phyloP scores from a whole-genome alignment of 192 early-diverging fungal genomes.

The Coemansia sp. region DNA sequence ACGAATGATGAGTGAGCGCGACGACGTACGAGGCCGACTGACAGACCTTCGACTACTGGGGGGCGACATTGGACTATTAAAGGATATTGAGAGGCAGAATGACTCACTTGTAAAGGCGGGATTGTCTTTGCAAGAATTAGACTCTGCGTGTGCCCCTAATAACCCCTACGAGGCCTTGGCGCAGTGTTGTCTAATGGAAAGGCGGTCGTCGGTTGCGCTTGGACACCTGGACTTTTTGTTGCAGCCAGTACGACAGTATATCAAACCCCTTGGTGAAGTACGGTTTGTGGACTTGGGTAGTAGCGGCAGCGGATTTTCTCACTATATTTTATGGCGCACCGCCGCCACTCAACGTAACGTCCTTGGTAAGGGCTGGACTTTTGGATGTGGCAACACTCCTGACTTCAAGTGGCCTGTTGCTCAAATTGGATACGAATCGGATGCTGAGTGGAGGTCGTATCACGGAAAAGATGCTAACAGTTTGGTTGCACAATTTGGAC shows the following conservation, averaged over 20 bases:
- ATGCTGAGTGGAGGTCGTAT: neutral
- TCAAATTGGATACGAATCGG: neutral
- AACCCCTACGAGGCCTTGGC: constrained; percentile 28
- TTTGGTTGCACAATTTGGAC: neutral
- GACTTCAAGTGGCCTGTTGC: neutral
- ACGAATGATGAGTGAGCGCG: constrained; percentile 46
- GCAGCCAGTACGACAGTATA: constrained; percentile 23
- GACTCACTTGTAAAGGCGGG: neutral
- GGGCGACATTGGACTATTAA: constrained; percentile 18
- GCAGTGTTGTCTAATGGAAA: neutral
- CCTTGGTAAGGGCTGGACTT: constrained; percentile 31
- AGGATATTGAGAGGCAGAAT: constrained; percentile 11
- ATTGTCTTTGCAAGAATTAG: neutral
- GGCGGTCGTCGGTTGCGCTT: constrained; percentile 21
- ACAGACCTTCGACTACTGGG: constrained; percentile 12
- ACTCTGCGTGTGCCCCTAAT: neutral
- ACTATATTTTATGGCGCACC: constrained; percentile 40
- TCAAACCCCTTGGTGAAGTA: neutral
- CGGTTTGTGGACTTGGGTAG: constrained; percentile 44
- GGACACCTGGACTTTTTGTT: constrained; percentile 35
- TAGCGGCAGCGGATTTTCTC: constrained; percentile 14
- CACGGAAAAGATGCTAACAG: constrained; percentile 3
- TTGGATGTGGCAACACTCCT: constrained; percentile 8
- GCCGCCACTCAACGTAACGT: neutral
- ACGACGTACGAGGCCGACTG: constrained; percentile 26